Percentiles rank a stretch among this genome's conserved stretches.
Conservation (phyloP, 2,329 filamentous ascomycete species). For the Hymenoscyphus repandus region DNA sequence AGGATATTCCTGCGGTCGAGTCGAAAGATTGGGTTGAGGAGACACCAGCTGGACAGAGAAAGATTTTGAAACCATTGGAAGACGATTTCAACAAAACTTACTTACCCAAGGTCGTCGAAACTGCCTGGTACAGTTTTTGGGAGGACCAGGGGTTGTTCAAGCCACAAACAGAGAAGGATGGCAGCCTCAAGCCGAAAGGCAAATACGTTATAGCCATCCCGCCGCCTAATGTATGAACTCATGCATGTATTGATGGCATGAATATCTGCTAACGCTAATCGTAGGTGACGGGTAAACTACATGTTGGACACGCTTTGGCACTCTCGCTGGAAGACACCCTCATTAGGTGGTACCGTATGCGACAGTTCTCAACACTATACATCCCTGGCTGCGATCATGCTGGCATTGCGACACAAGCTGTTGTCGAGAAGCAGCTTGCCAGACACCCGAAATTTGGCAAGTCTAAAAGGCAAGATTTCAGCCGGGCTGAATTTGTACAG, state of each 20-base stretch:
- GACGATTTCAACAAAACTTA: conserved; percentile 85
- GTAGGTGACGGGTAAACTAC: conserved; percentile 78
- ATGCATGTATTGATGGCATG: conserved; percentile 2
- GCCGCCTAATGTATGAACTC: conserved; percentile 65
- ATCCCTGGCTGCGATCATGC: conserved; percentile 93
- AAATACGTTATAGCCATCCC: conserved; percentile 90
- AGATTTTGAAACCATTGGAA: conserved; percentile 70
- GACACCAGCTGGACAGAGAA: conserved; percentile 73
- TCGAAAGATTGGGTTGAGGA: conserved; percentile 68
- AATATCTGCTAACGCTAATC: not conserved
- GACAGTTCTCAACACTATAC: conserved; percentile 81
- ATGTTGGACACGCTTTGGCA: conserved; percentile 86
- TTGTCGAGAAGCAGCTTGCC: conserved; percentile 97
- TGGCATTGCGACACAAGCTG: conserved; percentile 90
- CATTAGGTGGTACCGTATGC: conserved; percentile 87
- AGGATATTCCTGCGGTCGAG: conserved; percentile 55
- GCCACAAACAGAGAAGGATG: conserved; percentile 72
- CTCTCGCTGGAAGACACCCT: conserved; percentile 84
- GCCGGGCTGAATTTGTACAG: conserved; percentile 72
- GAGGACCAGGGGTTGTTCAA: conserved; percentile 92
- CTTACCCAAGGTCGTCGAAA: conserved; percentile 84
- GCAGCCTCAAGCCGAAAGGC: conserved; percentile 73
- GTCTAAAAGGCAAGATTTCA: conserved; percentile 68
- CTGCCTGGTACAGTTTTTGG: conserved; percentile 95
- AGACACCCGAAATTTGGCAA: conserved; percentile 74